phyloP scores from a whole-genome alignment of 306 rosid genomes.

The Canavalia gladiata region DNA sequence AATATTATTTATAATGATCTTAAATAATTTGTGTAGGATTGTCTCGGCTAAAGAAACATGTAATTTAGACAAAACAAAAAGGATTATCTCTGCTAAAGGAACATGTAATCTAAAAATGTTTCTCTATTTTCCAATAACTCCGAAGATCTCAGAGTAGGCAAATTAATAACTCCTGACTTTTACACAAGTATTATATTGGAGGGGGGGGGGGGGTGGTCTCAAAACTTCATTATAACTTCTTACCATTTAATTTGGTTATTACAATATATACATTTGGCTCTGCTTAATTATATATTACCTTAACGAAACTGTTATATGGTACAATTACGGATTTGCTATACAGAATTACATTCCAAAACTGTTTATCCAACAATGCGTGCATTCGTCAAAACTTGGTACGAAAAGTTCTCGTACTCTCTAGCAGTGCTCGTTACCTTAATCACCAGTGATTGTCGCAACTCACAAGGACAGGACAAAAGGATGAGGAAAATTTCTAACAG shows the following conservation, averaged over 20 bases:
- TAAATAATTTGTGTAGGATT: no score
- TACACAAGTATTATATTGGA: no score
- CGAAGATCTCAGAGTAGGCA: not conserved
- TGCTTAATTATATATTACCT: not conserved
- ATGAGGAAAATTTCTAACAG: slow-evolving; percentile 17
- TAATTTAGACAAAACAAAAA: no score
- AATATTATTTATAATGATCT: no score
- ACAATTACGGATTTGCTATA: no score
- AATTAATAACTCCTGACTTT: not conserved
- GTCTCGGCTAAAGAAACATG: no score
- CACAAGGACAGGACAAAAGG: slow-evolving; percentile 26
- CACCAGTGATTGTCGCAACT: slow-evolving; percentile 32
- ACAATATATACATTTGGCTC: slow-evolving; percentile 13
- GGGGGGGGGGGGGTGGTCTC: not conserved
- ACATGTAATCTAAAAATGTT: not conserved
- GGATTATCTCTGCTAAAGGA: no score
- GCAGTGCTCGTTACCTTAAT: not conserved
- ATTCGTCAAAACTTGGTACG: no score
- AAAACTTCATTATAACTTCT: not conserved
- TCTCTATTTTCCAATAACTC: not conserved
- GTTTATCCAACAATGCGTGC: no score
- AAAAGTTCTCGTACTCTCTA: no score
- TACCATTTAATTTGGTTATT: slow-evolving; percentile 14
- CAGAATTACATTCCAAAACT: no score
- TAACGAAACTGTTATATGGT: no score